phyloP scores from a whole-genome alignment of 768 basidiomycete genomes.

The Symmetrospora coprosmae region DNA sequence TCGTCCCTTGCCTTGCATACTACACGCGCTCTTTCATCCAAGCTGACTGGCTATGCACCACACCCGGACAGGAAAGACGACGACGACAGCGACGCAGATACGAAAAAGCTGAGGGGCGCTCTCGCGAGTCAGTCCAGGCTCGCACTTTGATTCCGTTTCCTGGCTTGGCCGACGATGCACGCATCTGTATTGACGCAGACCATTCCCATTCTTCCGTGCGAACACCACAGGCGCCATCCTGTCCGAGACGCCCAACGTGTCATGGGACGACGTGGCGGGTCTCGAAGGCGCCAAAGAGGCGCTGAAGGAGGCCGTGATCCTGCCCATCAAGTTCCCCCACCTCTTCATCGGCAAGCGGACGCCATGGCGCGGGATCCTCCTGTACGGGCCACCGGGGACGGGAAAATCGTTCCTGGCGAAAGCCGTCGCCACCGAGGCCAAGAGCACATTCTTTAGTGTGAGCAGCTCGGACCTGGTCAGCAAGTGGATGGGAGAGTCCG shows the following conservation, averaged over 20 bases:
- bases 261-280: conserved; percentile 98
- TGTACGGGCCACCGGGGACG: conserved; percentile 95
- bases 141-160: neutral
- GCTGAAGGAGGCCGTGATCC: conserved; percentile 91
- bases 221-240: conserved; percentile 57
- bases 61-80: conserved; percentile 31
- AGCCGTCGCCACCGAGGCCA: conserved; percentile 96
- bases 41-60: no score
- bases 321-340: conserved; percentile 99
- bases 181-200: neutral
- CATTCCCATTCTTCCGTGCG: neutral
- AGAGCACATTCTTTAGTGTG: conserved; percentile 96
- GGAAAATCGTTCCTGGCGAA: conserved; percentile 95
- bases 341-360: conserved; percentile 97
- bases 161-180: neutral
- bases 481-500: conserved; percentile 99
- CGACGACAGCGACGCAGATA: conserved; percentile 72
- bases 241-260: conserved; percentile 83
- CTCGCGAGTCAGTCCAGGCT: conserved; percentile 44
- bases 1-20: no score
- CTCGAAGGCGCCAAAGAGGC: conserved; percentile 88
- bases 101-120: conserved; percentile 89
- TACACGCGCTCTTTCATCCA: no score
- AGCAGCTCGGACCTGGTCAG: conserved; percentile 89
- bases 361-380: conserved; percentile 86